Percentiles rank a stretch among this genome's conserved stretches.
Conservation (phyloP, 805 yeast species). For the Lipomyces japonicus region DNA sequence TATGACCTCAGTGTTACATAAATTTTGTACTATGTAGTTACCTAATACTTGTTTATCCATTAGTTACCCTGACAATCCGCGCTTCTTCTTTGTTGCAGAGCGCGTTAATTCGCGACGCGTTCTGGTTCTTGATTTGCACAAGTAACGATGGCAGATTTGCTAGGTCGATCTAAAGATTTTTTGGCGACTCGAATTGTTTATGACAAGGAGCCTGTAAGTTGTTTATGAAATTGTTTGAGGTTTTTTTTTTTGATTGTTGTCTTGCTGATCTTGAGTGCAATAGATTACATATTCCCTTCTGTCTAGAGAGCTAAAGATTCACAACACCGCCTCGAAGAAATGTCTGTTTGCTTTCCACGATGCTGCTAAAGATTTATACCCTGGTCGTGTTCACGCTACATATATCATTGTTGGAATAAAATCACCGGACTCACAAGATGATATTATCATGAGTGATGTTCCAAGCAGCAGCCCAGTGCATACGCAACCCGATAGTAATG, state of each 20-base stretch:
- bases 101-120: too few relatives aligned
- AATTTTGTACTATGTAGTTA: too few relatives aligned
- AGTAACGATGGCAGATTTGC: too few relatives aligned
- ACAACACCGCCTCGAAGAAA: conserved; percentile 11
- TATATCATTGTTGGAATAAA: conserved; percentile 15
- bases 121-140: too few relatives aligned
- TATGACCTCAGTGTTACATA: too few relatives aligned
- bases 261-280: too few relatives aligned
- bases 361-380: conserved; percentile 4
- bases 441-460: not conserved
- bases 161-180: too few relatives aligned
- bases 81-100: too few relatives aligned
- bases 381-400: conserved; percentile 19
- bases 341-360: conserved; percentile 16
- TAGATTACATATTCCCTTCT: conserved; percentile 24
- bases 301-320: conserved; percentile 16
- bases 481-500: conserved; percentile 7
- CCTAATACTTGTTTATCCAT: too few relatives aligned
- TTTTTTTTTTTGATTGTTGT: too few relatives aligned
- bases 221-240: not conserved
- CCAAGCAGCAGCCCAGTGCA: conserved; percentile 1
- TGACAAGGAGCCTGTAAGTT: conserved; percentile 19
- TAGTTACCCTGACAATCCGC: too few relatives aligned
- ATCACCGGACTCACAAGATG: not conserved
- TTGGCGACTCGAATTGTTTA: conserved; percentile 19